Base-by-base conservation (phyloP, 2,329 filamentous ascomycete species). In the Aaosphaeria arxii region DNA sequence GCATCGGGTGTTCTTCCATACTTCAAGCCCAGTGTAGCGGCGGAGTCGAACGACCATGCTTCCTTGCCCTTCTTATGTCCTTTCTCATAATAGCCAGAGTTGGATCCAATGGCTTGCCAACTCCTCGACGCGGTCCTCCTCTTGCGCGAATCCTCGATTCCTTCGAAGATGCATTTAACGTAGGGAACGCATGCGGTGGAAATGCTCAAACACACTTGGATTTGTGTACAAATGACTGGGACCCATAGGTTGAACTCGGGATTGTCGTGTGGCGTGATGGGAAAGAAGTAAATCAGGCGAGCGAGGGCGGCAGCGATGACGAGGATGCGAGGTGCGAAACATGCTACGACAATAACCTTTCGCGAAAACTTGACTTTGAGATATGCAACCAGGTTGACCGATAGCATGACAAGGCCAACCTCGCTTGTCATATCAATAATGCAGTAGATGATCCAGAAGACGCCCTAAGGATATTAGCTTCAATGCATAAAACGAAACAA, bases 371-470 rank as follows among this genome's bases (percentile, higher is more conserved):
- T 49, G 29, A 67, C 52, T 41, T 58, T 53, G 11, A 62, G 53
- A 39, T 63, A 62, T n/a, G 54, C 55, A 5, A 67, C 64, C 5
- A 68, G 50, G 36, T 59, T 59, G 9, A 68, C 50, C 5, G 64
- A 63, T 36, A 67, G 53, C 55, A 62, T 55, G 44, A 69, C 53
- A 6, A 69, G 61, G 7, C 55, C 51, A 7, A 67, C 45, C 40
- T 69, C 66, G 11, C 58, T 64, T 5, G 57, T 57, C 48, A 66
- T 59, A 32, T 69, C 66, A 36, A 67, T 52, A 41, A 62, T 59
- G 51, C 63, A 66, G 46, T 62, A 69, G 4, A 64, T 48, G n/a
- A 64, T 55, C 66, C 66, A 67, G 48, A 69, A 69, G 24, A 53
- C 46, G 31, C 55, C 62, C 66, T 69, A 39, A 29, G 17, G 30